phyloP scores from a whole-genome alignment of 257 asterid species.

The Fraxinus excelsior region DNA sequence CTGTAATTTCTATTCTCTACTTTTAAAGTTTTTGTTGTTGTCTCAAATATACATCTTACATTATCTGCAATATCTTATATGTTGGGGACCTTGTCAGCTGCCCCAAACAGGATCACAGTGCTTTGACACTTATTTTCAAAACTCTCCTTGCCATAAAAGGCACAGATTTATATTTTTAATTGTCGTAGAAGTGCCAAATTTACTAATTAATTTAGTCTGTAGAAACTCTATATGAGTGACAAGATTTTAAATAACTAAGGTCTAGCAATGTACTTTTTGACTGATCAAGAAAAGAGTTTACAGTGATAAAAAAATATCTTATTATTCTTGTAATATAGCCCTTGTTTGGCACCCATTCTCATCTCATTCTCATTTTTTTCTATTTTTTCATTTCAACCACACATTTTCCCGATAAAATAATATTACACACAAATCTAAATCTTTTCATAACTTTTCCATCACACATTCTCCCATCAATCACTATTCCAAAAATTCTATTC shows the following conservation, averaged over 20 bases:
- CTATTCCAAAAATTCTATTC: too few relatives aligned
- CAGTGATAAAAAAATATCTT: background rate
- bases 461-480: too few relatives aligned
- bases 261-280: slow-evolving; percentile 3
- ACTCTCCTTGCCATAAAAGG: background rate
- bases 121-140: background rate
- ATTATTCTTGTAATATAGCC: slow-evolving; percentile 5
- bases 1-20: slow-evolving; percentile 49
- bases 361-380: too few relatives aligned
- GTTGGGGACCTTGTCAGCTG: background rate
- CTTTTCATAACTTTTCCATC: too few relatives aligned
- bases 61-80: slow-evolving; percentile 12
- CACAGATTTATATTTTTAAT: background rate
- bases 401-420: too few relatives aligned
- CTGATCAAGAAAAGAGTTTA: slow-evolving; percentile 14
- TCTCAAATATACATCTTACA: slow-evolving; percentile 1
- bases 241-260: background rate
- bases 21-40: background rate
- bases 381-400: too few relatives aligned
- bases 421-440: too few relatives aligned
- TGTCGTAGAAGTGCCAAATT: background rate
- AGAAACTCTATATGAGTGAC: background rate
- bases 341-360: too few relatives aligned
- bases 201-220: background rate
- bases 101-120: background rate